Evolutionary conservation across 2,329 filamentous ascomycete species (phyloP).

Genomic region (Decorospora gaudefroyi): DNA sequence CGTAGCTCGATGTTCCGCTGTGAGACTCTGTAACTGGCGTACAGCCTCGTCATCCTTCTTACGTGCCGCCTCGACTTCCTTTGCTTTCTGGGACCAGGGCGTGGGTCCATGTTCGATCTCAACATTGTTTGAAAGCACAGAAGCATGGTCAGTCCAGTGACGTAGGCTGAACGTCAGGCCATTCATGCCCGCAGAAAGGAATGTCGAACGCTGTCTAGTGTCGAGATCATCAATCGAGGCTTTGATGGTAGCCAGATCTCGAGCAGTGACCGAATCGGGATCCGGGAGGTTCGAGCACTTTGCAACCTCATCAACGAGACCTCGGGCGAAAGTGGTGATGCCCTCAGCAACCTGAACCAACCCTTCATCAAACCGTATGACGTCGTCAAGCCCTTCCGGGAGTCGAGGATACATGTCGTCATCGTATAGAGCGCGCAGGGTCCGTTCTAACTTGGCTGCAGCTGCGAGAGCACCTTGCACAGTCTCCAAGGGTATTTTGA

Average conservation of each 20-base stretch:
- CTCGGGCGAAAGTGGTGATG: constrained; percentile 18
- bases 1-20: constrained; percentile 78
- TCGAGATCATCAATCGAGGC: constrained; percentile 13
- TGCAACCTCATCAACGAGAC: constrained; percentile 17
- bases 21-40: constrained; percentile 78
- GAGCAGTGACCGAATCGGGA: constrained; percentile 4
- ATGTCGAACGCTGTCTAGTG: constrained; percentile 6
- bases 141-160: constrained; percentile 66
- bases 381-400: constrained; percentile 24
- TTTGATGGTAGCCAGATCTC: constrained; percentile 7
- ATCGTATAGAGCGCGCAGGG: constrained; percentile 25
- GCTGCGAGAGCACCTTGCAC: constrained; percentile 24
- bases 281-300: constrained; percentile 13
- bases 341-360: constrained; percentile 22
- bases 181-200: constrained; percentile 8
- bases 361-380: constrained; percentile 28
- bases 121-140: constrained; percentile 51
- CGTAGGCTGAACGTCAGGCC: constrained; percentile 5
- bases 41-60: constrained; percentile 79
- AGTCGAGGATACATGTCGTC: constrained; percentile 40
- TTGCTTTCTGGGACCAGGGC: constrained; percentile 82
- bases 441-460: constrained; percentile 29
- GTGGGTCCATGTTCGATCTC: constrained; percentile 71
- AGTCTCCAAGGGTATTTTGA: constrained; percentile 20
- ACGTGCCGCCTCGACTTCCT: constrained; percentile 81